Conservation (phyloP, 495 filamentous ascomycete species). For the Chaetomium fimeti region DNA sequence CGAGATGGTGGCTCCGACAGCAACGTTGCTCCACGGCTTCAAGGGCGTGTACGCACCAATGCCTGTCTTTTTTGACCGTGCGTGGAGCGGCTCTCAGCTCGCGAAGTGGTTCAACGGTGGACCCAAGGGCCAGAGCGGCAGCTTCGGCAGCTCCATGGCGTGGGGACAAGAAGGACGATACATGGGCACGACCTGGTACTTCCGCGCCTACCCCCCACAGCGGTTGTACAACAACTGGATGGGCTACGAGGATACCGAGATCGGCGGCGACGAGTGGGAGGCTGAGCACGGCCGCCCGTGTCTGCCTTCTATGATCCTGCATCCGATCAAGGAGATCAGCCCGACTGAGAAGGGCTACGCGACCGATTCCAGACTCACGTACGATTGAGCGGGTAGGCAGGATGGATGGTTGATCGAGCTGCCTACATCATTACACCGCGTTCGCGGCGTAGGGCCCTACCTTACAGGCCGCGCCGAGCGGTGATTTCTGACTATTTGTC, state of each 20-base stretch:
- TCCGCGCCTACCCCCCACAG: constrained; percentile 50
- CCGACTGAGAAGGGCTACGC: constrained; percentile 42
- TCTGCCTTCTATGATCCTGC: constrained; percentile 56
- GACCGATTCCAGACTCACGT: constrained; percentile 33
- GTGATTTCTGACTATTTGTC: background rate
- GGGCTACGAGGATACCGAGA: constrained; percentile 53
- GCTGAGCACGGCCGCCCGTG: constrained; percentile 50
- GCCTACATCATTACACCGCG: constrained; percentile 3
- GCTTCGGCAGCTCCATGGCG: constrained; percentile 50
- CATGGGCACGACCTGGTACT: constrained; percentile 60
- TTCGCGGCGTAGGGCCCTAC: background rate
- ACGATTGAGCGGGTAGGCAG: constrained; percentile 11
- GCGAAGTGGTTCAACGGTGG: constrained; percentile 63
- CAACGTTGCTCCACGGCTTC: constrained; percentile 65
- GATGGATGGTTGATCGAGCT: background rate
- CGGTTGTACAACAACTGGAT: constrained; percentile 63
- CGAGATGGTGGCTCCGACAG: constrained; percentile 68
- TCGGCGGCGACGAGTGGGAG: constrained; percentile 56
- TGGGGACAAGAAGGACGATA: constrained; percentile 56
- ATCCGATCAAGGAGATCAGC: constrained; percentile 54
- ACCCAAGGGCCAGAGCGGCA: constrained; percentile 47
- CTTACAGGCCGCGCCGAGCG: background rate
- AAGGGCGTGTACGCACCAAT: constrained; percentile 69
- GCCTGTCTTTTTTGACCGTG: constrained; percentile 65
- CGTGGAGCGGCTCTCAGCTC: constrained; percentile 56